Base-by-base conservation (phyloP, 1,284 basidiomycete genomes). In the Fomes fomentarius region DNA sequence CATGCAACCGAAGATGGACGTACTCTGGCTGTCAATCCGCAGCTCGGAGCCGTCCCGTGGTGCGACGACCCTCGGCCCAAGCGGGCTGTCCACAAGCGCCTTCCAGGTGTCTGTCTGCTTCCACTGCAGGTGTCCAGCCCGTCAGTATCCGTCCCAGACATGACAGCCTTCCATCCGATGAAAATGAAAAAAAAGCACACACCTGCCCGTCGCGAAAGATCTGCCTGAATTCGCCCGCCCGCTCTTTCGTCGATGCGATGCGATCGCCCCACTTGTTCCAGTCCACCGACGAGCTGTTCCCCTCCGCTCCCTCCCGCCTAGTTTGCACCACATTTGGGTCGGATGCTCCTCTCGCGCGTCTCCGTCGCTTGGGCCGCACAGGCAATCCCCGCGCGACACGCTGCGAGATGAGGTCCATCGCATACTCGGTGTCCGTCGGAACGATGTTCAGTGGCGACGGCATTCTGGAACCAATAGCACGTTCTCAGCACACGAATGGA, bases 341-440 rank as follows among this genome's bases (percentile, higher is more conserved):
- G 10, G 54, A 30, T 1, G 56, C 46, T 10, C 26, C 35, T 15
- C 40, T 52, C 4, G 41, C 38, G n/a, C 25, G 30, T 39, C 42
- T 63, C 25, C 55, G 52, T n/a, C 54, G 62, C 46, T 56, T 64
- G 15, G 63, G 63, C 17, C 63, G 63, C 28, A 70, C 57, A 5
- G 66, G 65, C 35, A 84, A 71, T 12, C 86, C 85, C 26, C 75
- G 71, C 33, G 81, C 76, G 10, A 87, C 76, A 3, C 87, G 79
- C 54, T 78, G 74, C 1, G 84, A 79, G 33, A 89, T 87, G 10
- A 89, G 64, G 30, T 84, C 78, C 81, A 88, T 87, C 1, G 87
- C 85, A 62, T 84, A 73, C 50, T 89, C 84, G 1, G 82, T 77
- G 63, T 89, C 85, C 5, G 84, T 87, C 0, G 85, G 85, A 6